These are phyloP conservation scores for Talaromyces verruculosus DNA, from an alignment of 2,329 filamentous ascomycete genomes.

Conservation along the genomic window DNA sequence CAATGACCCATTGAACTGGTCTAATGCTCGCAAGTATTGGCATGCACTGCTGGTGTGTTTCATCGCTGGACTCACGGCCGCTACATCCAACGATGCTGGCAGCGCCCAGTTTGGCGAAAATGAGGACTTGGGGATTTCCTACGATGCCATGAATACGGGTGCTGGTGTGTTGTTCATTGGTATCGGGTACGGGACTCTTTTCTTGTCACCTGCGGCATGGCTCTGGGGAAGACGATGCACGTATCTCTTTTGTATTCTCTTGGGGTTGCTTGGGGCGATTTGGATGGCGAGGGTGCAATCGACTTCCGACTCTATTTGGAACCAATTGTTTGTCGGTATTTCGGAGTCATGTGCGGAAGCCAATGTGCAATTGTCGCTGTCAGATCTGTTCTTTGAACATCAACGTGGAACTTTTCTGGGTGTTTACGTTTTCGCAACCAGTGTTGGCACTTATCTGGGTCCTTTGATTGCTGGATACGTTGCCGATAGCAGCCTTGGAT, in stretches of 20 bases:
- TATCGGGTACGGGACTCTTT: slow-evolving; percentile 57
- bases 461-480: slow-evolving; percentile 56
- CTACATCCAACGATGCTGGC: slow-evolving; percentile 57
- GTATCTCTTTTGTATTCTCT: slow-evolving; percentile 55
- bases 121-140: slow-evolving; percentile 53
- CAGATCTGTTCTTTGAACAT: slow-evolving; percentile 60
- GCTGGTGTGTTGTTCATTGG: slow-evolving; percentile 57
- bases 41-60: slow-evolving; percentile 54
- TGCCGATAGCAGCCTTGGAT: slow-evolving; percentile 48
- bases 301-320: slow-evolving; percentile 53
- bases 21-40: slow-evolving; percentile 50
- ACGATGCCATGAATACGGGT: slow-evolving; percentile 56
- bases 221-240: slow-evolving; percentile 56
- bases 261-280: slow-evolving; percentile 53
- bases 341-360: slow-evolving; percentile 59
- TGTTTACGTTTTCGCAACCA: slow-evolving; percentile 57
- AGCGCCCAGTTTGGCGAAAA: slow-evolving; percentile 54
- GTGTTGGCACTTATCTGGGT: slow-evolving; percentile 57
- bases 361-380: slow-evolving; percentile 57
- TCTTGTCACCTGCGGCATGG: slow-evolving; percentile 55
- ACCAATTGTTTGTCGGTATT: slow-evolving; percentile 58
- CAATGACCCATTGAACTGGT: slow-evolving; percentile 57
- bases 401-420: slow-evolving; percentile 56
- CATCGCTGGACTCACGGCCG: slow-evolving; percentile 57
- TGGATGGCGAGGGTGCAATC: slow-evolving; percentile 53